A percentile compares a stretch with the other conserved stretches of the same genome.
Evolutionary conservation across 2,329 filamentous ascomycete species (phyloP).

Genomic region (Trichoderma sp.): DNA sequence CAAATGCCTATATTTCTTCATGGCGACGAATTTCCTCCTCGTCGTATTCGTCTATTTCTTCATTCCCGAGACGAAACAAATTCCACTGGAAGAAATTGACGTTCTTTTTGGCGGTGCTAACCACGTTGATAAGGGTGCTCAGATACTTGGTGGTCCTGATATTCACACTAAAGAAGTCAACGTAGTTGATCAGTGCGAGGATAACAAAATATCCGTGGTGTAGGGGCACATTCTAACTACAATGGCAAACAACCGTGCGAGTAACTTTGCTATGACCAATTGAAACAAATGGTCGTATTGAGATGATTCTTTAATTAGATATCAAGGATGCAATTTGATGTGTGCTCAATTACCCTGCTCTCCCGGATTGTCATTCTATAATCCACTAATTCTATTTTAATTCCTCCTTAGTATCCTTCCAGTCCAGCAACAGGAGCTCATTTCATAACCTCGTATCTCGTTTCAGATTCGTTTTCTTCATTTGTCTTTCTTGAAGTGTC

Average conservation of each 20-base stretch:
- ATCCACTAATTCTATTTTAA: background rate
- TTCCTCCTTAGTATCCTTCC: background rate
- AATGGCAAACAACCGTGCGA: background rate
- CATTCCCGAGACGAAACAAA: slow-evolving; percentile 1
- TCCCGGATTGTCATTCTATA: background rate
- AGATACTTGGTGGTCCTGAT: background rate
- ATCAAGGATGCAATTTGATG: background rate
- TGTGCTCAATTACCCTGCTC: too few species aligned
- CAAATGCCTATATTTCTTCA: slow-evolving; percentile 1
- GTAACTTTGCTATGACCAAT: background rate
- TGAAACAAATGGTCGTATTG: rapidly evolving
- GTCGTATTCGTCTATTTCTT: background rate
- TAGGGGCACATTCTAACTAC: background rate
- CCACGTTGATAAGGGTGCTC: background rate
- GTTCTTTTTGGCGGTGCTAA: background rate
- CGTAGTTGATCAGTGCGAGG: background rate
- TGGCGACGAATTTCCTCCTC: background rate
- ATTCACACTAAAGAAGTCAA: background rate
- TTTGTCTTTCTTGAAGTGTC: background rate
- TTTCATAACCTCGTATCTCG: background rate
- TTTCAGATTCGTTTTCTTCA: background rate
- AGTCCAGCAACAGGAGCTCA: background rate
- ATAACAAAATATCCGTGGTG: background rate
- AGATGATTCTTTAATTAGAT: background rate
- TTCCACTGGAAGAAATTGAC: slow-evolving; percentile 1